Conservation (phyloP, 495 filamentous ascomycete species). For the Sporormia fimetaria region DNA sequence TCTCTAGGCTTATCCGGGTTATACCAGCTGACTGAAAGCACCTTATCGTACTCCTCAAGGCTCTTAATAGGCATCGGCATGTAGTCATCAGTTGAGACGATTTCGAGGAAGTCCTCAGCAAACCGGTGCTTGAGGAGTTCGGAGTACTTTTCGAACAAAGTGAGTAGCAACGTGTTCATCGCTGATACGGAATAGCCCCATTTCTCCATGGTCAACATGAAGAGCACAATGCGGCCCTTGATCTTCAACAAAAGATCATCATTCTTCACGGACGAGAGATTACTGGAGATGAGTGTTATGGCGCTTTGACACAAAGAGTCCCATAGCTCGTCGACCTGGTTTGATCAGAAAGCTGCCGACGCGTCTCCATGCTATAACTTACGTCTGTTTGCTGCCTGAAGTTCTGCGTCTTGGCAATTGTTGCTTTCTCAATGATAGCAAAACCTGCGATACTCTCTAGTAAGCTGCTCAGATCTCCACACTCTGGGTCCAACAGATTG, state of each 20-base stretch:
- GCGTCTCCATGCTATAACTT: background rate
- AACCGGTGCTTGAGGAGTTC: constrained; percentile 84
- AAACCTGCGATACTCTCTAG: constrained; percentile 92
- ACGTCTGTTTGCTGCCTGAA: constrained; percentile 79
- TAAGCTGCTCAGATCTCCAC: constrained; percentile 65
- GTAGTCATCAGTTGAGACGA: constrained; percentile 94
- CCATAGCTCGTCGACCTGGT: constrained; percentile 91
- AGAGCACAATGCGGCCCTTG: constrained; percentile 81
- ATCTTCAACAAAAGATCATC: constrained; percentile 80
- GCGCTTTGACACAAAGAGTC: constrained; percentile 91
- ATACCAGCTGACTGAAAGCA: constrained; percentile 89
- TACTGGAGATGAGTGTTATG: constrained; percentile 64
- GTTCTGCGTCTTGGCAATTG: constrained; percentile 73
- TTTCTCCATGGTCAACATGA: constrained; percentile 92
- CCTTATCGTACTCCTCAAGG: constrained; percentile 85
- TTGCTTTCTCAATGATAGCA: constrained; percentile 89
- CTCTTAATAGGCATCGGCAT: constrained; percentile 97
- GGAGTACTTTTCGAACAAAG: constrained; percentile 84
- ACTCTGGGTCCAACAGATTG: constrained; percentile 59
- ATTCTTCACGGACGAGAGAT: constrained; percentile 64
- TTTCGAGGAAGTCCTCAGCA: constrained; percentile 88
- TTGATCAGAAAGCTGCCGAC: background rate
- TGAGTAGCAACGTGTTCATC: constrained; percentile 72
- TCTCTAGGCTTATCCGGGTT: constrained; percentile 64
- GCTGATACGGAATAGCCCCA: constrained; percentile 79